These are phyloP conservation scores for Iris macrosiphon DNA, from an alignment of 106 monocot species.

Conservation along the genomic window DNA sequence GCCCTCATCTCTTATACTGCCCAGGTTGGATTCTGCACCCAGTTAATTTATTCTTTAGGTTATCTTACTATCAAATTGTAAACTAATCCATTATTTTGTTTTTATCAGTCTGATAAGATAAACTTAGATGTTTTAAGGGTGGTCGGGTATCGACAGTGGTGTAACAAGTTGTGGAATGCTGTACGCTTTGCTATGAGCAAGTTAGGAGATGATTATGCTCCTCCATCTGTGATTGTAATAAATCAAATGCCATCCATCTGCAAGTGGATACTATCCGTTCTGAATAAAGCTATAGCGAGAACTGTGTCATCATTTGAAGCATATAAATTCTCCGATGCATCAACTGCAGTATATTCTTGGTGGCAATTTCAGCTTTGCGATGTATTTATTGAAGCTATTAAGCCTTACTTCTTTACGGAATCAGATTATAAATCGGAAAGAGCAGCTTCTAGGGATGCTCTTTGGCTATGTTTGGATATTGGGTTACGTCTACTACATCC, in stretches of 20 bases:
- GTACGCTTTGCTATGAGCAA: slow-evolving; percentile 94
- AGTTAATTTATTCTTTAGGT: background rate
- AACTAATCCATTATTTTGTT: slow-evolving; percentile 8
- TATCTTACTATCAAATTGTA: background rate
- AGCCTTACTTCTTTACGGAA: slow-evolving; percentile 71
- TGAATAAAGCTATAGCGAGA: slow-evolving; percentile 81
- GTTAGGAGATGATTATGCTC: slow-evolving; percentile 75
- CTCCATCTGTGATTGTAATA: slow-evolving; percentile 40
- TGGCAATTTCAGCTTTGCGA: slow-evolving; percentile 97
- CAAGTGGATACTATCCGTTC: slow-evolving; percentile 92
- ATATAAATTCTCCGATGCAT: slow-evolving; percentile 83
- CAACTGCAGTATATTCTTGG: slow-evolving; percentile 84
- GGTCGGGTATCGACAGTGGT: slow-evolving; percentile 90
- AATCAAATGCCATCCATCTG: slow-evolving; percentile 67
- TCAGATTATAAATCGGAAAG: slow-evolving; percentile 46
- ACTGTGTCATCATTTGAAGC: slow-evolving; percentile 67
- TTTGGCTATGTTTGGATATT: slow-evolving; percentile 92
- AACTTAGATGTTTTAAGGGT: slow-evolving; percentile 87
- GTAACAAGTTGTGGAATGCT: slow-evolving; percentile 99
- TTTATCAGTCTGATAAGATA: slow-evolving; percentile 80
- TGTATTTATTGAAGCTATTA: slow-evolving; percentile 97
- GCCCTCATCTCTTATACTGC: slow-evolving; percentile 91
- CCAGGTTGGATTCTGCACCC: slow-evolving; percentile 49
- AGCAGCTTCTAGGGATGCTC: slow-evolving; percentile 45
- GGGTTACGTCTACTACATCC: slow-evolving; percentile 93